Conservation (phyloP, 495 filamentous ascomycete species). For the Sabuloglossum arenarium region DNA sequence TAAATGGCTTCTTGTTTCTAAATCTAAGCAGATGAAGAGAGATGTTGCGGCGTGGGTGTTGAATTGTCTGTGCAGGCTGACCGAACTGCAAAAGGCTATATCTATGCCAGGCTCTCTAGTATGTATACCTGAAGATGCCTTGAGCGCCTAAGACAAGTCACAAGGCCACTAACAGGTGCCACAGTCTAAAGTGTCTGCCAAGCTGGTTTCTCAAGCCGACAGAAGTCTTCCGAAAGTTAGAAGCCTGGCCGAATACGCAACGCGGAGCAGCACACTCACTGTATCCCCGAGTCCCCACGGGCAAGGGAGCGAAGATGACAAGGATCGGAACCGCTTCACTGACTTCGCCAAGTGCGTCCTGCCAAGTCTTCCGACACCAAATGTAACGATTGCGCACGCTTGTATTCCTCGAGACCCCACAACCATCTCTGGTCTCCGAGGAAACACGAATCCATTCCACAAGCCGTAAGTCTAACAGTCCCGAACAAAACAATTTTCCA, state of each 20-base stretch:
- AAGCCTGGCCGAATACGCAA: background rate
- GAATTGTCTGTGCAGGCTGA: background rate
- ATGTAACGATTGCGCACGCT: background rate
- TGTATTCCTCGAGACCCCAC: background rate
- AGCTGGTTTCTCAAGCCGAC: background rate
- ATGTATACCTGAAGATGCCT: background rate
- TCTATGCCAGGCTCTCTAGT: background rate
- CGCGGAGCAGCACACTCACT: no score
- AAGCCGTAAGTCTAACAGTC: background rate
- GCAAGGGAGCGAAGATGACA: background rate
- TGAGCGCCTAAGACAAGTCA: background rate
- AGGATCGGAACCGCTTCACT: background rate
- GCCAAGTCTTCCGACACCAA: background rate
- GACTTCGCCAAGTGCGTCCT: background rate
- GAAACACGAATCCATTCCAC: background rate
- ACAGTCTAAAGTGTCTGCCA: background rate
- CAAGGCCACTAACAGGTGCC: background rate
- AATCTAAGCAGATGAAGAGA: background rate
- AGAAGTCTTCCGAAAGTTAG: background rate
- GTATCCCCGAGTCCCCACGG: no score
- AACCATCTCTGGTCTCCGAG: background rate
- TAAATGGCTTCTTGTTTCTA: no score
- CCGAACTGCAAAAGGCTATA: background rate
- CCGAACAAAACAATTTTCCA: background rate
- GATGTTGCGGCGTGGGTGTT: background rate